These are phyloP conservation scores for Geum urbanum DNA, from an alignment of 306 rosid genomes.

Conservation along the genomic window DNA sequence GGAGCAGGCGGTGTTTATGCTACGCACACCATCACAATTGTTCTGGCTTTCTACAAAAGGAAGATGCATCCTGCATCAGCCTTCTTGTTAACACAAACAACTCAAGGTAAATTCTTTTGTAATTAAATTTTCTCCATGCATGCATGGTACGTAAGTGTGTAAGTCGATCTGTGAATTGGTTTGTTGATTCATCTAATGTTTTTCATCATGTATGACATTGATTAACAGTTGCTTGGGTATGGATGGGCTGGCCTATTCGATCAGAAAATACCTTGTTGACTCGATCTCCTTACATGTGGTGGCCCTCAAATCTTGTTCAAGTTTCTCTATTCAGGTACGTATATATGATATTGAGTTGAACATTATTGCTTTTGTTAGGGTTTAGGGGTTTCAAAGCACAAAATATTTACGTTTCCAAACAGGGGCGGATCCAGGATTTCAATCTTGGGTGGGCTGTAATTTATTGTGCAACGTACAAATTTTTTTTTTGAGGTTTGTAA, in stretches of 20 bases:
- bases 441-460: no score
- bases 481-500: no score
- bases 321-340: slow-evolving; percentile 92
- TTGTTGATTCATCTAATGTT: background rate
- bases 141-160: background rate
- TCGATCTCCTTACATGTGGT: slow-evolving; percentile 99
- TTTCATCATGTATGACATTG: background rate
- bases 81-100: slow-evolving; percentile 55
- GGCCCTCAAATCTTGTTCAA: slow-evolving; percentile 82
- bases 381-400: no score
- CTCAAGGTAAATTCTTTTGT: slow-evolving; percentile 54
- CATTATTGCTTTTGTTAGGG: background rate
- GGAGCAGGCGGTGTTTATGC: slow-evolving; percentile 72
- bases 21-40: slow-evolving; percentile 61
- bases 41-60: slow-evolving; percentile 75
- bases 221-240: slow-evolving; percentile 78
- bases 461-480: no score
- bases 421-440: no score
- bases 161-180: background rate
- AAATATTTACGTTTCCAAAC: background rate
- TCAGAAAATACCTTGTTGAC: slow-evolving; percentile 72
- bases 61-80: slow-evolving; percentile 56
- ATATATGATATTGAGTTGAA: background rate
- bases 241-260: slow-evolving; percentile 97
- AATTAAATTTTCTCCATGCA: background rate